Base-by-base conservation (phyloP, 1,284 basidiomycete species). In the Fereydounia khargensis region DNA sequence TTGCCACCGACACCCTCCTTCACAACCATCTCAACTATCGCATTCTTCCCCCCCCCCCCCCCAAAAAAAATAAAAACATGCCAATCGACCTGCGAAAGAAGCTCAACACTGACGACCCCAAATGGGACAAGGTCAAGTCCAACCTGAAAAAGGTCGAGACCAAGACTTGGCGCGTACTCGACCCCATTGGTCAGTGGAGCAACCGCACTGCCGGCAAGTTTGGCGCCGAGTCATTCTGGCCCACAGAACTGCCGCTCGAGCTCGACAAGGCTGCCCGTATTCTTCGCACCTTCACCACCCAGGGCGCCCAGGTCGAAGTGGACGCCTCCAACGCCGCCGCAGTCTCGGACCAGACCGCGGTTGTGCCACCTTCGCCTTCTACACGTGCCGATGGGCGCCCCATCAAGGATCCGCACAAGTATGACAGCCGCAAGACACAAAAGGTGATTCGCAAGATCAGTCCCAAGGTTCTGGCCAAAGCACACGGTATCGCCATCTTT, bases 381-480 rank as follows among this genome's bases (percentile, higher is more conserved):
- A 35, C 36, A n/a, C 48, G 56, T 11, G 52, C 42, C 31, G 51
- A 56, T 3, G 58, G 52, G 31, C 59, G 59, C 35, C 47, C 53
- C 46, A 50, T 47, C 41, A 55, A 59, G 35, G 50, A 58, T n/a
- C 44, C 39, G 3, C 51, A 70, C 48, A 56, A 68, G 34, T 67
- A 71, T 46, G 67, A 66, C 14, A 24, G 30, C 8, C 46, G 60
- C 16, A 76, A 77, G 63, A 71, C 65, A 16, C 74, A 76, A 36
- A 62, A 58, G 31, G 65, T 76, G 6, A 47, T 74, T 17, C 61
- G 65, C 37, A 76, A 65, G 52, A 77, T 78, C 18, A 70, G 74
- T 25, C 48, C 61, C 10, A 57, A 62, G 38, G 62, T 65, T 16
- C 52, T 70, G 5, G 48, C 49, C 21, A 50, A 50, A 20, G 63